These are phyloP conservation scores for Aureobasidium pullulans DNA, from an alignment of 2,329 filamentous ascomycete genomes.

Conservation along the genomic window DNA sequence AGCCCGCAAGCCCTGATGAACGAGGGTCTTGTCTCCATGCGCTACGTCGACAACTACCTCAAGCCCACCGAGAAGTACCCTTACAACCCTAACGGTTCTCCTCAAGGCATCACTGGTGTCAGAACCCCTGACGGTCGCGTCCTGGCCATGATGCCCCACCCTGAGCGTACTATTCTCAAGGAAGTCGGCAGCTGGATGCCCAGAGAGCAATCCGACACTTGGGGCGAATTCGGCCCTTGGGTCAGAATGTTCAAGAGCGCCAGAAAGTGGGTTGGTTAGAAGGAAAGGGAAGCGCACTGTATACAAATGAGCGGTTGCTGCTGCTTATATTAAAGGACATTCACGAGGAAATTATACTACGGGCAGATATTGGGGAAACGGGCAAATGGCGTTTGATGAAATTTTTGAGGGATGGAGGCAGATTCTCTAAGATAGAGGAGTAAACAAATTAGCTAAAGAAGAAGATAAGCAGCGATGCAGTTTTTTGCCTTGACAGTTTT, in stretches of 20 bases:
- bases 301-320: too few species aligned
- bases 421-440: too few species aligned
- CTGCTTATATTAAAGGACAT: too few species aligned
- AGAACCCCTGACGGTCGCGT: constrained; percentile 71
- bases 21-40: constrained; percentile 64
- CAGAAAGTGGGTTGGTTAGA: constrained; percentile 69
- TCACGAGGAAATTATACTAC: too few species aligned
- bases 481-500: too few species aligned
- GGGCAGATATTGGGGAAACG: too few species aligned
- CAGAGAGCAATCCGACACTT: constrained; percentile 51
- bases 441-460: too few species aligned
- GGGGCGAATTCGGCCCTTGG: constrained; percentile 82
- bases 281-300: too few species aligned
- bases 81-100: constrained; percentile 81
- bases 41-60: constrained; percentile 78
- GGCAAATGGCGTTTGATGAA: too few species aligned
- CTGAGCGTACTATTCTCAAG: constrained; percentile 78
- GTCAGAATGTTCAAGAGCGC: constrained; percentile 79
- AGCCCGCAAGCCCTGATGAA: constrained; percentile 49
- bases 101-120: constrained; percentile 72
- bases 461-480: too few species aligned
- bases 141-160: constrained; percentile 87
- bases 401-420: too few species aligned
- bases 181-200: constrained; percentile 73
- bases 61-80: constrained; percentile 76